These are phyloP conservation scores for Malassezia yamatoensis DNA, from an alignment of 1,284 basidiomycete species.

Conservation along the genomic window DNA sequence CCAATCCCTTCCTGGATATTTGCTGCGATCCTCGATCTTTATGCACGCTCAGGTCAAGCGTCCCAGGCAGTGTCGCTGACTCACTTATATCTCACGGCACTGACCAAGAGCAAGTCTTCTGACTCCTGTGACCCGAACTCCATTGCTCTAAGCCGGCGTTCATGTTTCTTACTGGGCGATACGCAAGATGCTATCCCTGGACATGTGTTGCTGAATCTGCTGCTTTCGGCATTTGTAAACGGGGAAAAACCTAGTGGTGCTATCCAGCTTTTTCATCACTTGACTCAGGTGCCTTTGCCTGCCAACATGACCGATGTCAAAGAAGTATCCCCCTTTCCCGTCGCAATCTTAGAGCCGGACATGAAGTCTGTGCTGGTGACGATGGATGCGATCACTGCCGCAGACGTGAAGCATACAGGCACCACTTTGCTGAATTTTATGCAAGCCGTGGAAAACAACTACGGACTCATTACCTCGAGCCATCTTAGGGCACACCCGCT, in stretches of 20 bases:
- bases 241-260: background rate
- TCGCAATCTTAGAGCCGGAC: slow-evolving; percentile 7
- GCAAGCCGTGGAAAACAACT: background rate
- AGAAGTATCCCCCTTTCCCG: background rate
- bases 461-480: background rate
- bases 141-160: background rate
- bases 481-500: background rate
- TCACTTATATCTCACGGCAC: background rate
- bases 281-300: background rate
- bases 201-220: background rate
- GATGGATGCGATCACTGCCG: slow-evolving; percentile 3
- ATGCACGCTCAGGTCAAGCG: background rate
- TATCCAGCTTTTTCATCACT: background rate
- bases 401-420: background rate
- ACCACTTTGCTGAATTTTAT: background rate
- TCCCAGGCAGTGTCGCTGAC: background rate
- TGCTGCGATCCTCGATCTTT: slow-evolving; percentile 6
- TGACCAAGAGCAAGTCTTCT: background rate
- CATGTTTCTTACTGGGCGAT: background rate
- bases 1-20: slow-evolving; percentile 6
- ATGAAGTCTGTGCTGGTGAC: background rate
- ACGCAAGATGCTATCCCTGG: background rate
- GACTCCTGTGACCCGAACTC: background rate
- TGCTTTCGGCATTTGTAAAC: background rate
- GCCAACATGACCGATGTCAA: background rate